These are phyloP conservation scores for Chlorella sp. DNA, from an alignment of 139 green algal genomes.

Conservation along the genomic window DNA sequence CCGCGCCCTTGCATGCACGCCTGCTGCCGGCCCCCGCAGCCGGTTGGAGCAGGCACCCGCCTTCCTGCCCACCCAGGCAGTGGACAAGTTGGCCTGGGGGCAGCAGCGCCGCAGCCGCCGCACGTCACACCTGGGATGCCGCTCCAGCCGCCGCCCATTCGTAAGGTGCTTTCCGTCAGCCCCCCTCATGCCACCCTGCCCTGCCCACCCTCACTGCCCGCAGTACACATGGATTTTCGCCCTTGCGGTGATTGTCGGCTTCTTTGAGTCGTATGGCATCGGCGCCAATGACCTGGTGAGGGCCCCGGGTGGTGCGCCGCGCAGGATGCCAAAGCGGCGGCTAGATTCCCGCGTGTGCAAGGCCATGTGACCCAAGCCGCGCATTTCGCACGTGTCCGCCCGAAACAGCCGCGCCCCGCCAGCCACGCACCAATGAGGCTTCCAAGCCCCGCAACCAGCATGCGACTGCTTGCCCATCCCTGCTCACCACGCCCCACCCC, in stretches of 20 bases:
- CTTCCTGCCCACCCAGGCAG: neutral
- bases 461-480: neutral
- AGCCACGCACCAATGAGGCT: too few species aligned
- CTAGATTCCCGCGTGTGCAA: too few species aligned
- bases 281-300: constrained; percentile 34
- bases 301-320: too few species aligned
- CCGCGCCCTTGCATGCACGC: too few species aligned
- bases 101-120: neutral
- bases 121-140: neutral
- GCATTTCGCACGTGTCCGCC: too few species aligned
- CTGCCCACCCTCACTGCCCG: neutral
- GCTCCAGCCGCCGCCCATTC: neutral
- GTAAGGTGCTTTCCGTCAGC: neutral
- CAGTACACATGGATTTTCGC: constrained; percentile 32
- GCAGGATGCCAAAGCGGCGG: too few species aligned
- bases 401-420: too few species aligned
- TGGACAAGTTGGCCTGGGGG: neutral
- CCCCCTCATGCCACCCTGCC: neutral
- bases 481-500: neutral
- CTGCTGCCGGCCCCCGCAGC: too few species aligned
- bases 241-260: constrained; percentile 12
- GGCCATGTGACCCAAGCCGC: too few species aligned
- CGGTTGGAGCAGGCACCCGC: too few species aligned
- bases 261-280: constrained; percentile 22
- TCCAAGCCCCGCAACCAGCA: too few species aligned